Evolutionary conservation across 2,329 filamentous ascomycete species (phyloP), one percentile per base, ranked within the genome.

Genomic region (Fusarium lateritium): DNA sequence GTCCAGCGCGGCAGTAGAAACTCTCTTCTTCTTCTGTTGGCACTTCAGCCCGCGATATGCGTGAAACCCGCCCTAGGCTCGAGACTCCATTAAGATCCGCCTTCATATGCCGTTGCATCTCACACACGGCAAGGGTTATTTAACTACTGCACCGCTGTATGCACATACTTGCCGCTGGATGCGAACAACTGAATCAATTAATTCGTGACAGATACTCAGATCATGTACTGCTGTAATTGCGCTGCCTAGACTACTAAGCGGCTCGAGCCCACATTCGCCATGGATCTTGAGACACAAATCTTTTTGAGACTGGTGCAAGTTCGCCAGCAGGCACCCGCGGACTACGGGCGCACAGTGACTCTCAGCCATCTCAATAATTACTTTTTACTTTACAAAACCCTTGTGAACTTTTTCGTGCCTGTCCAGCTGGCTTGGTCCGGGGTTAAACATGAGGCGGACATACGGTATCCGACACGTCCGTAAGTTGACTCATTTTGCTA

Each of bases 401-500:
- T 43, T 64, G 57, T 39, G 31, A 38, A 49, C 39, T 47, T 52
- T 56, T 52, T 38, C 51, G 52, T 59, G 56, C 60, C 66, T 69
- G 62, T 31, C 28, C 28, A 53, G 66, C 61, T 69, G 65, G 62
- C 46, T 24, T 44, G 49, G 61, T 67, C 66, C 66, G 56, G 67
- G 67, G 62, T 62, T 61, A 40, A 60, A 24, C 33, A 31, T 58
- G 31, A 55, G 55, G 61, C 65, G 65, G 50, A 47, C 58, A 28
- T 50, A 42, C 31, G 51, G 36, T 44, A 56, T 47, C 62, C 26
- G 56, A 39, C 33, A 17, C 33, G 52, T 47, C 44, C 34, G 28
- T 42, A 53, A 19, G 45, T 67, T 69, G 67, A 69, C 49, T 69
- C 62, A 67, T 62, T 54, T 67, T 64, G 57, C 57, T 33, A 47